Conservation (phyloP, 2,329 filamentous ascomycete genomes). For the Claviceps sorghi region DNA sequence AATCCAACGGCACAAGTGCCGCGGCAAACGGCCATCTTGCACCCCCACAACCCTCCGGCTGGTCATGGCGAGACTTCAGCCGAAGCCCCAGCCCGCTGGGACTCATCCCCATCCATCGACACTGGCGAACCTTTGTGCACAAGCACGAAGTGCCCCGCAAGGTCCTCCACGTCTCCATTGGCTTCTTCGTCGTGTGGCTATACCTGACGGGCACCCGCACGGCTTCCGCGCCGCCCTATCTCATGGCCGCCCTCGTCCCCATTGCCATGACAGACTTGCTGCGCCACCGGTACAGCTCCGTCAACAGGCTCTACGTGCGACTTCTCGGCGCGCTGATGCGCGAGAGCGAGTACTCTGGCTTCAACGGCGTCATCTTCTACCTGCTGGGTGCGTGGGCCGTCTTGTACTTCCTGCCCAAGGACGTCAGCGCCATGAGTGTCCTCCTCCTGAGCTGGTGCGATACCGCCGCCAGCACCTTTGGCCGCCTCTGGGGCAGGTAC, state of each 20-base stretch:
- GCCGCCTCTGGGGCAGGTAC: slow-evolving; percentile 75
- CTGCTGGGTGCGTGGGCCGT: slow-evolving; percentile 80
- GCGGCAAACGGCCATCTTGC: slow-evolving; percentile 51
- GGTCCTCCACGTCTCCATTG: slow-evolving; percentile 85
- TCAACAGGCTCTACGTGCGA: slow-evolving; percentile 80
- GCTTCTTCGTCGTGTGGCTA: slow-evolving; percentile 78
- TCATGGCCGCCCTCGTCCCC: slow-evolving; percentile 68
- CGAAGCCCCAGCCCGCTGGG: slow-evolving; percentile 85
- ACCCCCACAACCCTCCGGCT: slow-evolving; percentile 48
- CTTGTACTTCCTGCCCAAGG: slow-evolving; percentile 79
- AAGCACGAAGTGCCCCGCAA: slow-evolving; percentile 96
- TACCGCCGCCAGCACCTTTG: slow-evolving; percentile 89
- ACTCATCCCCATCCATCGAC: slow-evolving; percentile 84
- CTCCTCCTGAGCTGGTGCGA: slow-evolving; percentile 95
- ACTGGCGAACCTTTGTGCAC: slow-evolving; percentile 86
- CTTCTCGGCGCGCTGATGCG: slow-evolving; percentile 85
- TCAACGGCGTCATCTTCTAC: slow-evolving; percentile 96
- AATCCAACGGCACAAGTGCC: slow-evolving; percentile 19
- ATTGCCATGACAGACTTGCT: slow-evolving; percentile 71
- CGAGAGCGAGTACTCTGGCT: slow-evolving; percentile 84
- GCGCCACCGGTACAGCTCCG: slow-evolving; percentile 63
- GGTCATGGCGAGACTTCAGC: slow-evolving; percentile 77
- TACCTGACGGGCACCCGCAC: slow-evolving; percentile 71
- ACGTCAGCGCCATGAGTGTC: slow-evolving; percentile 78
- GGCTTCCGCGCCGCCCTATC: slow-evolving; percentile 63